phyloP scores from a whole-genome alignment of 495 filamentous ascomycete species.

The Penicillium bialowiezense region DNA sequence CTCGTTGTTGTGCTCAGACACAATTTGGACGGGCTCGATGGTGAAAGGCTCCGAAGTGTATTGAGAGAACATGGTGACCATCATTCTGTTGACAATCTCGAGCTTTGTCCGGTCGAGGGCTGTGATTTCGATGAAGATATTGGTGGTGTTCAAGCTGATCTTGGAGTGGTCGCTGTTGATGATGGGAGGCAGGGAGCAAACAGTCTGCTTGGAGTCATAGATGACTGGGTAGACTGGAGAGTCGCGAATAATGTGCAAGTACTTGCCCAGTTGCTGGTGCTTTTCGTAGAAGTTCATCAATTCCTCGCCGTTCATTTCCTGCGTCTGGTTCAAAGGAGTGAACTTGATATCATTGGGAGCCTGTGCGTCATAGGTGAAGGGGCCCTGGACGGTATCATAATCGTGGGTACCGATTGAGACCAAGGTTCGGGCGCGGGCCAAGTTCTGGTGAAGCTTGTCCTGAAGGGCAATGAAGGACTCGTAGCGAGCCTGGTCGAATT shows the following conservation, averaged over 20 bases:
- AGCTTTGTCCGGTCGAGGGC: slow-evolving; percentile 97
- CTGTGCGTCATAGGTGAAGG: slow-evolving; percentile 94
- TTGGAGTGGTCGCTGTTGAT: slow-evolving; percentile 98
- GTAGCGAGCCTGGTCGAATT: slow-evolving; percentile 85
- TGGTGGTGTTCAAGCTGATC: slow-evolving; percentile 83
- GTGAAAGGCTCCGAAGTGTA: slow-evolving; percentile 88
- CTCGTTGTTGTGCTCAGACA: slow-evolving; percentile 85
- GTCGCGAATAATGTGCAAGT: slow-evolving; percentile 89
- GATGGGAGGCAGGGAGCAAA: slow-evolving; percentile 93
- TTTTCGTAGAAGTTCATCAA: slow-evolving; percentile 95
- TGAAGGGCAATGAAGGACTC: slow-evolving; percentile 97
- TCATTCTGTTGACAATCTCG: slow-evolving; percentile 89
- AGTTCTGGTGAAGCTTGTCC: slow-evolving; percentile 96
- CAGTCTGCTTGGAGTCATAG: slow-evolving; percentile 79
- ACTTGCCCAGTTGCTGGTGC: slow-evolving; percentile 77
- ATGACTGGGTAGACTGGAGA: slow-evolving; percentile 96
- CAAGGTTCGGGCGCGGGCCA: slow-evolving; percentile 87
- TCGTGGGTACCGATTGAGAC: slow-evolving; percentile 98
- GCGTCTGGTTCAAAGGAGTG: slow-evolving; percentile 82
- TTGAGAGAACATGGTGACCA: slow-evolving; percentile 95
- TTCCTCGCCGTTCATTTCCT: slow-evolving; percentile 81
- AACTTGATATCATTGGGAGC: slow-evolving; percentile 92
- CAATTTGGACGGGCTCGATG: slow-evolving; percentile 86
- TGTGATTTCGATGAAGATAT: slow-evolving; percentile 96
- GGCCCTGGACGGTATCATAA: slow-evolving; percentile 87